phyloP scores from a whole-genome alignment of 306 rosid species.

The Cucurbita maxima region DNA sequence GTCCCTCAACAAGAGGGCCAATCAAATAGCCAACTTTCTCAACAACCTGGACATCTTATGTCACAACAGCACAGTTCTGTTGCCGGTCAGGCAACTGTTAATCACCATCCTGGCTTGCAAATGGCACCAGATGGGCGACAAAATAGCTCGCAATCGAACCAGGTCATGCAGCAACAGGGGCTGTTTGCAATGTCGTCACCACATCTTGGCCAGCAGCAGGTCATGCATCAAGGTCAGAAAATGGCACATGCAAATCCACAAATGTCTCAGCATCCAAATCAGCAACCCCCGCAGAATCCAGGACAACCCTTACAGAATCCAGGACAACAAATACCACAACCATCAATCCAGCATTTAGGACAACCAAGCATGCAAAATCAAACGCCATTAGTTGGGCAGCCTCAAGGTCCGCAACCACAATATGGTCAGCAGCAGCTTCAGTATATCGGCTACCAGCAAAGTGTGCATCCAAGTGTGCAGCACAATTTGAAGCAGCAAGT shows the following conservation, averaged over 20 bases:
- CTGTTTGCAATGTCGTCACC: neutral
- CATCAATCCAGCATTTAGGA: constrained; percentile 21
- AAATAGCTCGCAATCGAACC: constrained; percentile 29
- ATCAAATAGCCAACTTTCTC: constrained; percentile 31
- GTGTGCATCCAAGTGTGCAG: constrained; percentile 35
- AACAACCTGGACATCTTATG: constrained; percentile 38
- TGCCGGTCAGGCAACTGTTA: constrained; percentile 11
- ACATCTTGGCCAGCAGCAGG: neutral
- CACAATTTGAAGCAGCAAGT: constrained; percentile 38
- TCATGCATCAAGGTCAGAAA: constrained; percentile 20
- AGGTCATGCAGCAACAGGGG: constrained; percentile 33
- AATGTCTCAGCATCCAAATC: constrained; percentile 20
- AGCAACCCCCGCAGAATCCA: constrained; percentile 27
- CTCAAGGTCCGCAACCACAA: constrained; percentile 54
- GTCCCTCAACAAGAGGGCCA: constrained; percentile 36
- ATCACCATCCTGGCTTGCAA: constrained; percentile 43
- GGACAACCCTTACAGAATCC: constrained; percentile 18
- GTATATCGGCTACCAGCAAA: constrained; percentile 57
- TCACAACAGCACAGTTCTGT: constrained; percentile 34
- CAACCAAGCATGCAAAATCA: constrained; percentile 51
- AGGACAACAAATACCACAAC: constrained; percentile 45
- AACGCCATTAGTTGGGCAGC: constrained; percentile 34
- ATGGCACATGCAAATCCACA: constrained; percentile 47
- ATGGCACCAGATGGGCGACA: constrained; percentile 37
- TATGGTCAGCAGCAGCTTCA: constrained; percentile 50